Evolutionary conservation across 2,329 filamentous ascomycete genomes (phyloP).

Genomic region (Rhinocladiella mackenziei): DNA sequence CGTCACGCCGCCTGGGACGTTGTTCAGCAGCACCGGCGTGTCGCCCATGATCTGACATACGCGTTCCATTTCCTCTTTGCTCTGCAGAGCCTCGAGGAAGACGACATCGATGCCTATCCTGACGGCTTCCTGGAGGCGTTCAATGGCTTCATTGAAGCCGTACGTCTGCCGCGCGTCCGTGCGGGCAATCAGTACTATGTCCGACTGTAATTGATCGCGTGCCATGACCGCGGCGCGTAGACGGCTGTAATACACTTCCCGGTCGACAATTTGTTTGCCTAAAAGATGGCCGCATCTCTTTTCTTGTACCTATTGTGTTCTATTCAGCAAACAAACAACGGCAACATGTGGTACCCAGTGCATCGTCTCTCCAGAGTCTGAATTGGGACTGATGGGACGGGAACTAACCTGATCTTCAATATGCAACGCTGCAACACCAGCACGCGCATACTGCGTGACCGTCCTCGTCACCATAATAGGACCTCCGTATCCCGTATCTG

Average conservation of each 20-base stretch:
- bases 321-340: no score
- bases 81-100: constrained; percentile 42
- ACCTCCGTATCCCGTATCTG: constrained; percentile 52
- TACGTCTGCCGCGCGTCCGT: constrained; percentile 37
- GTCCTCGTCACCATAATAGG: constrained; percentile 46
- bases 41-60: constrained; percentile 37
- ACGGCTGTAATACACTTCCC: constrained; percentile 35
- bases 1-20: constrained; percentile 43
- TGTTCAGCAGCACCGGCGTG: constrained; percentile 44
- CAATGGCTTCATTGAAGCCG: constrained; percentile 41
- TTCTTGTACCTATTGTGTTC: constrained; percentile 50
- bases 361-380: no score
- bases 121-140: constrained; percentile 39
- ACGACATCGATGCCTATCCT: constrained; percentile 42
- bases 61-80: constrained; percentile 37
- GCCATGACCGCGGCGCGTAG: constrained; percentile 41
- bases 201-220: constrained; percentile 36
- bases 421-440: constrained; percentile 54
- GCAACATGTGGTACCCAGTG: background rate
- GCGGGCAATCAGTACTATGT: constrained; percentile 45
- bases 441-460: constrained; percentile 47
- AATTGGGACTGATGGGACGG: no score
- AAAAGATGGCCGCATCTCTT: constrained; percentile 42
- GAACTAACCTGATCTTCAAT: constrained; percentile 49
- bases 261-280: constrained; percentile 40